phyloP scores from a whole-genome alignment of 345 rosid species.

The Hibiscus syriacus region DNA sequence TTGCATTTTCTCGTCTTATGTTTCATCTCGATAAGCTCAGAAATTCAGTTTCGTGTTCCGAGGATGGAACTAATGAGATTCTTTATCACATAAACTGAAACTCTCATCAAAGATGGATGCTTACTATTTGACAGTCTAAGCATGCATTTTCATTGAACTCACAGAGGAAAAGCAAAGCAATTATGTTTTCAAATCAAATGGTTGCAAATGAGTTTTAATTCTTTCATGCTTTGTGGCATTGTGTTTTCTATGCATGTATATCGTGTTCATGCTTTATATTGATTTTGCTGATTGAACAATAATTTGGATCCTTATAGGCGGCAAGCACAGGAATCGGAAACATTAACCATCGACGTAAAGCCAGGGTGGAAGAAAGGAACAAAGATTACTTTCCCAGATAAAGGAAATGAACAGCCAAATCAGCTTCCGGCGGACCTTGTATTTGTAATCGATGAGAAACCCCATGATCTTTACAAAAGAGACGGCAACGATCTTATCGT shows the following conservation, averaged over 20 bases:
- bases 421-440: constrained; percentile 91
- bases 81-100: not conserved
- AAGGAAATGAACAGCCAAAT: constrained; percentile 86
- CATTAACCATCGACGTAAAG: constrained; percentile 76
- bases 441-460: constrained; percentile 87
- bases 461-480: constrained; percentile 58
- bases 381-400: constrained; percentile 83
- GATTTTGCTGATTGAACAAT: not conserved
- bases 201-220: not conserved
- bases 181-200: too few relatives aligned
- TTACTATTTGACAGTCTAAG: not conserved
- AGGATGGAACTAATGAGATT: not conserved
- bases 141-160: not conserved
- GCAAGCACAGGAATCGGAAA: constrained; percentile 72
- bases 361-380: constrained; percentile 99
- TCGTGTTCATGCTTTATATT: not conserved
- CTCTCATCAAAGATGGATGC: not conserved
- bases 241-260: not conserved
- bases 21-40: not conserved
- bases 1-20: not conserved
- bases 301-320: constrained; percentile 33
- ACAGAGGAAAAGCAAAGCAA: too few relatives aligned
- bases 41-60: not conserved
- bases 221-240: not conserved
- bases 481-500: constrained; percentile 74